Conservation (phyloP, 305 asterid species). For the Solanum chacoense region DNA sequence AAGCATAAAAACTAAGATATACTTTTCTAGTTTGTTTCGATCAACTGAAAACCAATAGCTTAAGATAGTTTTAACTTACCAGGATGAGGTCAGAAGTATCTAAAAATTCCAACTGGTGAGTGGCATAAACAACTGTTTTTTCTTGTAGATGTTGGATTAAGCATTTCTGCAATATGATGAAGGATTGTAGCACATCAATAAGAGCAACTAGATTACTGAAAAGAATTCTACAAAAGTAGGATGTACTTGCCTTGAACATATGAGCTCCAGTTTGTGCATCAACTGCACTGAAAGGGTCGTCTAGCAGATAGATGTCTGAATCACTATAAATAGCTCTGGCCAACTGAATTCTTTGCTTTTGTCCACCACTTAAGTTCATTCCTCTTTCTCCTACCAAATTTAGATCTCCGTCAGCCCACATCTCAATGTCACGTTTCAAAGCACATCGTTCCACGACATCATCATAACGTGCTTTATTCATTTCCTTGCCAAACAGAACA, state of each 20-base stretch:
- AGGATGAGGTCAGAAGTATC: constrained; percentile 61
- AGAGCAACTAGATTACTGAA: background rate
- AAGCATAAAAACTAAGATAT: background rate
- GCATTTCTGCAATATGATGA: constrained; percentile 47
- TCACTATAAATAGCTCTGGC: constrained; percentile 67
- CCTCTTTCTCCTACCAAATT: constrained; percentile 69
- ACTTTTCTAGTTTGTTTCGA: background rate
- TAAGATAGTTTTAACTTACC: constrained; percentile 29
- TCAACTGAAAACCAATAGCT: background rate
- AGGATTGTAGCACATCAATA: background rate
- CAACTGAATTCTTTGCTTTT: constrained; percentile 69
- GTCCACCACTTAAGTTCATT: constrained; percentile 67
- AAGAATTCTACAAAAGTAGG: background rate
- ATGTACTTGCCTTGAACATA: constrained; percentile 49
- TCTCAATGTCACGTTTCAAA: constrained; percentile 46
- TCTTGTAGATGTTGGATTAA: constrained; percentile 38
- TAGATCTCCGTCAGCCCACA: constrained; percentile 62
- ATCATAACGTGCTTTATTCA: constrained; percentile 38
- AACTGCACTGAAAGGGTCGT: constrained; percentile 82
- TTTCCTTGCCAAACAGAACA: constrained; percentile 64
- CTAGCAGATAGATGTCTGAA: constrained; percentile 54
- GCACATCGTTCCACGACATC: constrained; percentile 59
- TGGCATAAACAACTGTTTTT: constrained; percentile 58
- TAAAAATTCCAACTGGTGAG: constrained; percentile 67
- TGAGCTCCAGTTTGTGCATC: constrained; percentile 83